Evolutionary conservation across 352 stramenopile genomes (phyloP), one percentile per base, ranked within the genome.

Genomic region (Elongisporangium prolatum): DNA sequence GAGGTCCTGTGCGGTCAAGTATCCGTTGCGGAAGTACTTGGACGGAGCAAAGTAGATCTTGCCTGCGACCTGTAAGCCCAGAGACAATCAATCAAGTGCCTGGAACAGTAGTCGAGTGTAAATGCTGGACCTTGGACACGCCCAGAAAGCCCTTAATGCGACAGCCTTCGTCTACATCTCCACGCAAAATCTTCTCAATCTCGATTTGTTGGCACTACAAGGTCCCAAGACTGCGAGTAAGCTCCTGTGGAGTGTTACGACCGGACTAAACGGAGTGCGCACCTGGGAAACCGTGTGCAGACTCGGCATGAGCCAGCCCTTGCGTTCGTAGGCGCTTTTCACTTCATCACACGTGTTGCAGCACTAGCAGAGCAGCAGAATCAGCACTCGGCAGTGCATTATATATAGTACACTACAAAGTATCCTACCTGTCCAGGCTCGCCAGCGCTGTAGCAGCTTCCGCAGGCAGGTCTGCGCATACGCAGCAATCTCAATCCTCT

Each of bases 21-120:
- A 94, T 3, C 85, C 85, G 40, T 79, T 88, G 59, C 77, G 75
- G 57, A 94, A 92, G 64, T 86, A 86, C 67, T 89, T 91, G 56
- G 82, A 89, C 21, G 84, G 84, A 54, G 84, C 84, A 59, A 94
- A 94, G 61, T 91, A 92, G 16, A 94, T 55, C 51, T 83, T 87
- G 13, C 82, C 85, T 16, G 80, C 80, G 34, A 91, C 84, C 84
- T 93, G 25, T n/a, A n/a, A 3, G 21, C 9, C n/a, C n/a, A n/a
- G n/a, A n/a, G n/a, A n/a, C n/a, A n/a, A n/a, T n/a, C n/a, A n/a
- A n/a, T n/a, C n/a, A n/a, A n/a, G n/a, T n/a, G n/a, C n/a, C n/a
- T n/a, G n/a, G n/a, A n/a, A n/a, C n/a, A n/a, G n/a, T n/a, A n/a
- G n/a, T n/a, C n/a, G n/a, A n/a, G n/a, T n/a, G n/a, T n/a, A n/a